These are phyloP conservation scores for Hibiscus mutabilis DNA, from an alignment of 345 rosid genomes.

Conservation along the genomic window DNA sequence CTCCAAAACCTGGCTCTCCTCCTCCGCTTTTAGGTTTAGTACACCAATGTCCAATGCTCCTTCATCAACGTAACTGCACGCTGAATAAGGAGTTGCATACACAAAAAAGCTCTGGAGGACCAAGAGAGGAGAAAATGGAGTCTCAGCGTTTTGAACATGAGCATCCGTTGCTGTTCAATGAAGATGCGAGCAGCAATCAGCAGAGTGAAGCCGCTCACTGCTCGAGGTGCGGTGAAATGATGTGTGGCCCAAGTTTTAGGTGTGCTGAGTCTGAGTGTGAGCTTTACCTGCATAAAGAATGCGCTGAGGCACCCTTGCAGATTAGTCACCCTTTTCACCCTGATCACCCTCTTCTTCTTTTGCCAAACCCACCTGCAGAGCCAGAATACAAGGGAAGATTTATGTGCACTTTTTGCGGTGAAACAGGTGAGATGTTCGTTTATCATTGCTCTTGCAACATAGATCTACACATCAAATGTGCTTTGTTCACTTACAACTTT, in stretches of 20 bases:
- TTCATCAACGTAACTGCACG: too few relatives aligned
- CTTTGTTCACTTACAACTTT: not conserved
- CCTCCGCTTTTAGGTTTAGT: too few relatives aligned
- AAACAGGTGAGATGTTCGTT: not conserved
- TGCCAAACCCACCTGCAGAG: not conserved
- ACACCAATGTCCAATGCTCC: too few relatives aligned
- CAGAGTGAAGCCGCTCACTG: too few relatives aligned
- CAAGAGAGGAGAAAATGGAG: not conserved
- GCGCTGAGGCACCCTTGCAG: not conserved
- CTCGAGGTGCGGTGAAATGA: too few relatives aligned
- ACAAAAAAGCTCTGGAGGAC: too few relatives aligned
- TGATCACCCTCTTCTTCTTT: not conserved
- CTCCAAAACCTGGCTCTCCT: too few relatives aligned
- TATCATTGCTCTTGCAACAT: not conserved
- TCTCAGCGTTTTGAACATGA: not conserved
- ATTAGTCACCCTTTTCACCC: not conserved
- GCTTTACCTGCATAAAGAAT: slow-evolving; percentile 3
- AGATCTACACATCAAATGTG: slow-evolving; percentile 3
- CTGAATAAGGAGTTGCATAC: too few relatives aligned
- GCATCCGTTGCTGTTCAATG: not conserved
- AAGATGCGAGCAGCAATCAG: not conserved
- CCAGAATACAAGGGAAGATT: not conserved
- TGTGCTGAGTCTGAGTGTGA: not conserved
- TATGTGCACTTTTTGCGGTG: not conserved
- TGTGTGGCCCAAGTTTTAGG: too few relatives aligned